Conservation (phyloP, 441 rosid species). For the Capsella rubella region DNA sequence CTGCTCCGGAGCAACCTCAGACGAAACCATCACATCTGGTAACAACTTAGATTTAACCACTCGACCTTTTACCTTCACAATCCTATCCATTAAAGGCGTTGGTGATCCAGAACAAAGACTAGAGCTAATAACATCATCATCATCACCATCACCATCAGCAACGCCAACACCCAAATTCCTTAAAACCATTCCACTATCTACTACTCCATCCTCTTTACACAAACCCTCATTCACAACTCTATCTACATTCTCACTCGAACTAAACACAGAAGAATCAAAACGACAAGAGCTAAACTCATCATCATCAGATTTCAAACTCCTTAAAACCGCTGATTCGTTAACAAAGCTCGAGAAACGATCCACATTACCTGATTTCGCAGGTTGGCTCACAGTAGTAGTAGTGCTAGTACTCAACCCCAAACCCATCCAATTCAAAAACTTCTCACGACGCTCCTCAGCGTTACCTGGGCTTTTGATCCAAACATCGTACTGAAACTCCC, state of each 20-base stretch:
- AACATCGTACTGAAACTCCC: conserved; percentile 53
- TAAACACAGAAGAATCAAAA: conserved; percentile 40
- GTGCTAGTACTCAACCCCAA: background rate
- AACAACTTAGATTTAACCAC: conserved; percentile 1
- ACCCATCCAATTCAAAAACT: conserved; percentile 80
- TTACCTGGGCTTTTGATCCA: conserved; percentile 75
- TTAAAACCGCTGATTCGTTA: conserved; percentile 25
- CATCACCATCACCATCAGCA: conserved; percentile 11
- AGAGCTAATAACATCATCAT: conserved; percentile 38
- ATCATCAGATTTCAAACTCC: conserved; percentile 33
- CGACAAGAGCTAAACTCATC: conserved; percentile 47
- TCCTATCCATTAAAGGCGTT: conserved; percentile 7
- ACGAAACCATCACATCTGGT: conserved; percentile 1
- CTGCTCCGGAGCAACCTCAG: conserved; percentile 3
- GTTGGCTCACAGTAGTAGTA: background rate
- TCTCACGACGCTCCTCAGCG: conserved; percentile 72
- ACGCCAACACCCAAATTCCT: conserved; percentile 20
- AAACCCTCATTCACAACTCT: conserved; percentile 22
- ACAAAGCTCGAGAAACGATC: conserved; percentile 24
- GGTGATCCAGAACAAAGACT: conserved; percentile 42
- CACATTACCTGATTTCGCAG: conserved; percentile 28
- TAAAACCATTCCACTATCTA: conserved; percentile 34
- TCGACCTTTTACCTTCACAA: conserved; percentile 11
- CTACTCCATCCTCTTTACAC: conserved; percentile 34
- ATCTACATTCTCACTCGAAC: conserved; percentile 46